Evolutionary conservation across 495 filamentous ascomycete genomes (phyloP), one percentile per base, ranked within the genome.

Genomic region (Penicillium soppii): DNA sequence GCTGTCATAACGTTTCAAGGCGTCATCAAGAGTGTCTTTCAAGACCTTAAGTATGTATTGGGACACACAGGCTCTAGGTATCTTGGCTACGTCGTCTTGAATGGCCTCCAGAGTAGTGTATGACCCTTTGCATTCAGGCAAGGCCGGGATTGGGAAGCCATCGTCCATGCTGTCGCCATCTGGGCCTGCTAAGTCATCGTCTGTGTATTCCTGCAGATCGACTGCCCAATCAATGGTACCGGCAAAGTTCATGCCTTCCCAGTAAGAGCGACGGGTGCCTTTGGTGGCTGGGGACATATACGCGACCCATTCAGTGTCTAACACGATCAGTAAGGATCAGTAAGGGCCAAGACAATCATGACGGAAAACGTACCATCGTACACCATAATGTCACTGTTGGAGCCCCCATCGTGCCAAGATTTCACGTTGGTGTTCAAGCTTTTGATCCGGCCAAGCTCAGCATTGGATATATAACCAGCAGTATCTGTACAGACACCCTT

Each of bases 151-250:
- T 5, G 4, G 5, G 25, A 5, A 4, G 5, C 9, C 25, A 9
- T 27, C 25, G 9, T 27, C 25, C 25, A 5, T 9, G 9, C 9
- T 9, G 9, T 27, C 25, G 25, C 9, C 25, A 27, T 27, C 25
- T 27, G 25, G 25, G 25, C 9, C 9, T 4, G 5, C 25, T n/a
- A n/a, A n/a, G 9, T 27, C 25, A 27, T 27, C 25, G 25, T 27
- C 9, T 4, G 25, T 27, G 25, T 5, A 27, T 9, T 27, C 25
- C 9, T 35, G 3, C 30, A 35, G 30, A 10, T 35, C 30, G 7
- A 50, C 54, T 26, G 68, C 68, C 68, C 68, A 71, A 38, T 71
- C 68, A 13, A 26, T 54, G 13, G 57, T 59, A 5, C 67, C 67
- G 5, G 29, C 53, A 19, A 70, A 54, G 27, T 57, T 54, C 21